Conservation (phyloP, 768 basidiomycete genomes). For the Mrakia frigida region DNA sequence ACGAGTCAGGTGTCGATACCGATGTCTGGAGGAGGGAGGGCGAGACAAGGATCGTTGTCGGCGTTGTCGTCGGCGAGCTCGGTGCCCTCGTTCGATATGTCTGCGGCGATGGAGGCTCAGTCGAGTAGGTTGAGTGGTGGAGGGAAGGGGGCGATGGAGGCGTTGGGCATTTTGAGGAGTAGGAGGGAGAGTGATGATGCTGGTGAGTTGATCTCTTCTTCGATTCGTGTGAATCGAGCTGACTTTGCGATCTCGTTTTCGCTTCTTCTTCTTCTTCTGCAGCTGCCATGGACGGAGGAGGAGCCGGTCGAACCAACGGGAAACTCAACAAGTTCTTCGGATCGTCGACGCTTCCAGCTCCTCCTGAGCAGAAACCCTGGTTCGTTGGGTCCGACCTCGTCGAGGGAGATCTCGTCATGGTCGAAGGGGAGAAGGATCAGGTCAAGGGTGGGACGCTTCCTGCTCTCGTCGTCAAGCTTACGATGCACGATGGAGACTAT, state of each 20-base stretch:
- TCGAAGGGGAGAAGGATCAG: conserved; percentile 57
- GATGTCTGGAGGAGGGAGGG: neutral
- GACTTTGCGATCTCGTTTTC: neutral
- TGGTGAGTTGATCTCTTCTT: neutral
- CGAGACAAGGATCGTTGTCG: neutral
- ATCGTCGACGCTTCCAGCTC: conserved; percentile 35
- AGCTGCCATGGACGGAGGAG: neutral
- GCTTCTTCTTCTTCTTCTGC: conserved; percentile 8
- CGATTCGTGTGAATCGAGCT: neutral
- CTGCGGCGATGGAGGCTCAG: conserved; percentile 10
- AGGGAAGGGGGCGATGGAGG: conserved; percentile 9
- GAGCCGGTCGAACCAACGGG: conserved; percentile 22
- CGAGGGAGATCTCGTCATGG: conserved; percentile 74
- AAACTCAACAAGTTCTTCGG: conserved; percentile 43
- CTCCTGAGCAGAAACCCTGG: conserved; percentile 55
- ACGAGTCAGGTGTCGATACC: conserved; percentile 10
- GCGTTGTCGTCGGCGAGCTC: conserved; percentile 2
- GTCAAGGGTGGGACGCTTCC: conserved; percentile 81
- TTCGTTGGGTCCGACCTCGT: conserved; percentile 77
- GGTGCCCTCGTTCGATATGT: neutral
- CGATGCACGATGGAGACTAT: conserved; percentile 69
- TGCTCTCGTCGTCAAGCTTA: conserved; percentile 82
- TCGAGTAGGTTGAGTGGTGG: conserved; percentile 7
- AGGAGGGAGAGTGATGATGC: conserved; percentile 24
- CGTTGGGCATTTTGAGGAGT: conserved; percentile 4